A percentile compares a stretch with the other conserved stretches of the same genome.
Evolutionary conservation across 306 rosid genomes (phyloP).

Genomic region (Begonia peltatifolia): DNA sequence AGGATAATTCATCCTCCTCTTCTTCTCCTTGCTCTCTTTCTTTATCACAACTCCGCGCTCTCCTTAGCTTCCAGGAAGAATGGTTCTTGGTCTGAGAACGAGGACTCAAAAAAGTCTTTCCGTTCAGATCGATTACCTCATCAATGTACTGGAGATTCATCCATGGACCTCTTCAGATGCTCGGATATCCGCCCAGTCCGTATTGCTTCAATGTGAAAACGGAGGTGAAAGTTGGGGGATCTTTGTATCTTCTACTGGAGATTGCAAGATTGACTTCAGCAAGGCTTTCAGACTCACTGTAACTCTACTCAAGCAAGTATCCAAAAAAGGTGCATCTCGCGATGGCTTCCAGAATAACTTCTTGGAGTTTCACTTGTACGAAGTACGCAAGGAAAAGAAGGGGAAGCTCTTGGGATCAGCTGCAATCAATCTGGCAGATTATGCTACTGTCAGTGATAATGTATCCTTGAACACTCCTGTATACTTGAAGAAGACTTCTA

Average conservation of each 20-base stretch:
- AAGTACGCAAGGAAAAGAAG: slow-evolving; percentile 40
- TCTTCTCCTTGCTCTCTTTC: no score
- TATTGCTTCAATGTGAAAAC: slow-evolving; percentile 60
- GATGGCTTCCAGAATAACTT: slow-evolving; percentile 48
- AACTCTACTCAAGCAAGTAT: slow-evolving; percentile 28
- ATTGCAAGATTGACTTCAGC: slow-evolving; percentile 35
- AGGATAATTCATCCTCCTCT: no score
- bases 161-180: slow-evolving; percentile 73
- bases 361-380: slow-evolving; percentile 54
- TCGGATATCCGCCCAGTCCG: slow-evolving; percentile 32
- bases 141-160: slow-evolving; percentile 52
- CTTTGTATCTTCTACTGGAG: slow-evolving; percentile 17
- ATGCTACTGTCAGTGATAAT: slow-evolving; percentile 34
- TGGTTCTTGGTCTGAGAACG: slow-evolving; percentile 77
- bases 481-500: slow-evolving; percentile 52
- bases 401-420: slow-evolving; percentile 56
- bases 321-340: slow-evolving; percentile 28
- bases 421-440: slow-evolving; percentile 55
- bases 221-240: slow-evolving; percentile 47
- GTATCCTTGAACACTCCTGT: slow-evolving; percentile 21
- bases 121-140: slow-evolving; percentile 35
- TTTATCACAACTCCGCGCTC: no score
- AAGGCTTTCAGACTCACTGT: slow-evolving; percentile 50
- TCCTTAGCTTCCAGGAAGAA: slow-evolving; percentile 9
- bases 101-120: slow-evolving; percentile 41